Evolutionary conservation across 441 rosid species (phyloP).

Genomic region (Adansonia grandidieri): DNA sequence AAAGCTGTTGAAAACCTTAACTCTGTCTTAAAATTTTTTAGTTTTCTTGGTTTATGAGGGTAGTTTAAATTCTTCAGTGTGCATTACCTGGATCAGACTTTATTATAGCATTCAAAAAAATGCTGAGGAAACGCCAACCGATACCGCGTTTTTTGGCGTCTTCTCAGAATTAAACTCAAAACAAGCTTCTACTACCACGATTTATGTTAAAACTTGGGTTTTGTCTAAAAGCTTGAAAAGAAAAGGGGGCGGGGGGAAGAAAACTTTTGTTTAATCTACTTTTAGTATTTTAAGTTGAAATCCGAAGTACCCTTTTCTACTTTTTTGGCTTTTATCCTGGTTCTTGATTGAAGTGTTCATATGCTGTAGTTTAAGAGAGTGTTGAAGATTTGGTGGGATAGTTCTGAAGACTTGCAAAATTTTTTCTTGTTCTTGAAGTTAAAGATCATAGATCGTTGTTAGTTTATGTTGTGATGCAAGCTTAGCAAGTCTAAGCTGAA

Average conservation of each 20-base stretch:
- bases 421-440: constrained; percentile 7
- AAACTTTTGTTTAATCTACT: neutral
- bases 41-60: neutral
- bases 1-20: constrained; percentile 1
- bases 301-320: neutral
- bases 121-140: constrained; percentile 14
- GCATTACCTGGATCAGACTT: constrained; percentile 9
- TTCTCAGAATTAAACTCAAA: constrained; percentile 17
- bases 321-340: neutral
- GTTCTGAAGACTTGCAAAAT: neutral
- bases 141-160: constrained; percentile 9
- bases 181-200: neutral
- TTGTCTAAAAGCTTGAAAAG: neutral
- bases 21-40: neutral
- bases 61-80: neutral
- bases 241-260: neutral
- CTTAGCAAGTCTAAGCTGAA: neutral
- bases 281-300: neutral
- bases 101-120: neutral
- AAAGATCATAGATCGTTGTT: constrained; percentile 4
- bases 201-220: constrained; percentile 15
- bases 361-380: neutral
- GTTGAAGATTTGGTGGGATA: constrained; percentile 19
- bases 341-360: constrained; percentile 3
- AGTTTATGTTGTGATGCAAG: neutral